These are phyloP conservation scores for Cylindrotheca fusiformis DNA, from an alignment of 108 stramenopile genomes.

Conservation along the genomic window DNA sequence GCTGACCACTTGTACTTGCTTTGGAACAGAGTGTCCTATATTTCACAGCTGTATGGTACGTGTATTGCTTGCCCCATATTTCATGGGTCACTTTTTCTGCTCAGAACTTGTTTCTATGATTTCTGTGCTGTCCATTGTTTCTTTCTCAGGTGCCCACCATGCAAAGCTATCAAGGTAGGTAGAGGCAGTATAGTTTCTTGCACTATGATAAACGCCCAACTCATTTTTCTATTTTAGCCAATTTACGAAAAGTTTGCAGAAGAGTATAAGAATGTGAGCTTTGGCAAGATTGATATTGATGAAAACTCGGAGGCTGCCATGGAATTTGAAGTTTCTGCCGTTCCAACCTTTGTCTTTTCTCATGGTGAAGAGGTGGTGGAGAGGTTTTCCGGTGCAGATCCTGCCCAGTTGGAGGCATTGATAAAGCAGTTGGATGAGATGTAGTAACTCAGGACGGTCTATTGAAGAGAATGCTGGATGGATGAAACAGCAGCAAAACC, in stretches of 20 bases:
- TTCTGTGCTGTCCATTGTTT: background rate
- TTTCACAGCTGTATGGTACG: slow-evolving; percentile 62
- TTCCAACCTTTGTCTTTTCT: slow-evolving; percentile 78
- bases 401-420: slow-evolving; percentile 46
- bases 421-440: slow-evolving; percentile 31
- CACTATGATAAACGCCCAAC: too few relatives aligned
- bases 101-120: slow-evolving; percentile 2
- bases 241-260: slow-evolving; percentile 68
- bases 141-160: slow-evolving; percentile 58
- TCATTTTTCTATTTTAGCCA: too few relatives aligned
- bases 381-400: slow-evolving; percentile 72
- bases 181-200: too few relatives aligned
- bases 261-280: slow-evolving; percentile 60
- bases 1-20: too few relatives aligned
- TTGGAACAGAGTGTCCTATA: slow-evolving; percentile 50
- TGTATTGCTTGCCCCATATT: background rate
- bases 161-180: slow-evolving; percentile 46
- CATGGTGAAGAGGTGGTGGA: slow-evolving; percentile 42
- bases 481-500: too few relatives aligned
- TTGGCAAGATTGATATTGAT: slow-evolving; percentile 82
- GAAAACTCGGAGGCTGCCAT: slow-evolving; percentile 64
- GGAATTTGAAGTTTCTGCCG: slow-evolving; percentile 65
- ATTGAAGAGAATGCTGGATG: too few relatives aligned
- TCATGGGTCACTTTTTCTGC: background rate
- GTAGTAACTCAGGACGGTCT: too few relatives aligned